These are phyloP conservation scores for Entoloma clypeatum DNA, from an alignment of 1,284 basidiomycete genomes.

Conservation along the genomic window DNA sequence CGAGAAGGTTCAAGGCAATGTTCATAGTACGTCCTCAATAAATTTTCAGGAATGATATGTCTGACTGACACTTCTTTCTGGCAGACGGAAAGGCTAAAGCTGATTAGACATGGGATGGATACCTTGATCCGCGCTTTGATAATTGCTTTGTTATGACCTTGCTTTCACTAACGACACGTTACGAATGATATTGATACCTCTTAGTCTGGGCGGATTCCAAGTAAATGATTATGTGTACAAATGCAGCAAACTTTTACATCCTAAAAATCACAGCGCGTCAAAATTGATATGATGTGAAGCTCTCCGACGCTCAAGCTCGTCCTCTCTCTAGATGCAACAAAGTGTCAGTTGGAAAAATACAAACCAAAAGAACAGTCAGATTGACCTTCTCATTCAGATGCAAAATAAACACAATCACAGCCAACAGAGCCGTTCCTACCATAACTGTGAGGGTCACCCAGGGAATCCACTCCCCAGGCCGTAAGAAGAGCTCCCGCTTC, in stretches of 20 bases:
- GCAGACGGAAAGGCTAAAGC: constrained; percentile 12
- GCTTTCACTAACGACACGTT: no score
- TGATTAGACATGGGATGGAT: constrained; percentile 8
- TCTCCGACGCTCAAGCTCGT: constrained; percentile 84
- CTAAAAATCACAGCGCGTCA: constrained; percentile 68
- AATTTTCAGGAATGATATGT: background rate
- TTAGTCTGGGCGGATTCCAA: no score
- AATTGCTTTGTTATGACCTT: background rate
- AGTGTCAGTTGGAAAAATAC: constrained; percentile 9
- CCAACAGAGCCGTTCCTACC: constrained; percentile 71
- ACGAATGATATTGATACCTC: no score
- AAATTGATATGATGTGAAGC: constrained; percentile 96
- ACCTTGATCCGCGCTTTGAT: background rate
- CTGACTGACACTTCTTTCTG: background rate
- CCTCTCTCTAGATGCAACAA: constrained; percentile 64
- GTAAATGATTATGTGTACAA: no score
- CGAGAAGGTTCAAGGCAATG: constrained; percentile 10
- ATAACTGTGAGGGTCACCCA: constrained; percentile 91
- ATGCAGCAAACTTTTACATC: background rate
- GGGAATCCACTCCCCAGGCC: constrained; percentile 96
- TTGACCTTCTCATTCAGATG: constrained; percentile 89
- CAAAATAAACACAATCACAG: constrained; percentile 80
- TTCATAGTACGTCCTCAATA: constrained; percentile 11
- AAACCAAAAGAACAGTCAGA: constrained; percentile 10
- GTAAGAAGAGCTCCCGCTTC: constrained; percentile 87